These are phyloP conservation scores for Cetraspora pellucida DNA, from an alignment of 192 early-diverging fungal species.

Conservation along the genomic window DNA sequence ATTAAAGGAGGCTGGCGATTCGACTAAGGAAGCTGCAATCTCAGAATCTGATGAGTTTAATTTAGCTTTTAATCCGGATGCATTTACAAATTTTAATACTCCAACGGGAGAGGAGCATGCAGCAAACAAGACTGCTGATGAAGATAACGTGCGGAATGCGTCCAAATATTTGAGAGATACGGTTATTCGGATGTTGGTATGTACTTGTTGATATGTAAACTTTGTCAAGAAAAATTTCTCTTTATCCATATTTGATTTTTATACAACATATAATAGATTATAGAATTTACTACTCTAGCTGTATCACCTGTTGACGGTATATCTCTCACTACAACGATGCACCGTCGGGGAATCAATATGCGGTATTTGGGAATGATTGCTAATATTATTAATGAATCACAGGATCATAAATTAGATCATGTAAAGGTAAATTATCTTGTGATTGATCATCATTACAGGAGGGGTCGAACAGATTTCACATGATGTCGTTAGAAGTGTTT, in stretches of 20 bases:
- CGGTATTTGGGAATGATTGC: slow-evolving; percentile 87
- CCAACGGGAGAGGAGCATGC: slow-evolving; percentile 33
- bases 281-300: slow-evolving; percentile 67
- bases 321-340: slow-evolving; percentile 78
- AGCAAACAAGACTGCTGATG: slow-evolving; percentile 36
- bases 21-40: not conserved
- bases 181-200: slow-evolving; percentile 65
- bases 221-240: slow-evolving; percentile 24
- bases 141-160: slow-evolving; percentile 59
- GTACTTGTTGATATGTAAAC: slow-evolving; percentile 8
- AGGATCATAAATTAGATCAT: slow-evolving; percentile 57
- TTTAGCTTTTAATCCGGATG: slow-evolving; percentile 61
- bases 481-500: too few relatives aligned
- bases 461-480: too few relatives aligned
- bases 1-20: not conserved
- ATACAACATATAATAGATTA: slow-evolving; percentile 36
- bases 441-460: not conserved
- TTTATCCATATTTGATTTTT: slow-evolving; percentile 18
- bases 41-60: slow-evolving; percentile 40
- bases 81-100: slow-evolving; percentile 28
- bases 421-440: slow-evolving; percentile 43
- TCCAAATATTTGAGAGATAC: slow-evolving; percentile 76
- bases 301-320: slow-evolving; percentile 80
- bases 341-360: slow-evolving; percentile 97
- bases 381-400: slow-evolving; percentile 60